Conservation (phyloP, 257 asterid species). For the Solanum rostratum region DNA sequence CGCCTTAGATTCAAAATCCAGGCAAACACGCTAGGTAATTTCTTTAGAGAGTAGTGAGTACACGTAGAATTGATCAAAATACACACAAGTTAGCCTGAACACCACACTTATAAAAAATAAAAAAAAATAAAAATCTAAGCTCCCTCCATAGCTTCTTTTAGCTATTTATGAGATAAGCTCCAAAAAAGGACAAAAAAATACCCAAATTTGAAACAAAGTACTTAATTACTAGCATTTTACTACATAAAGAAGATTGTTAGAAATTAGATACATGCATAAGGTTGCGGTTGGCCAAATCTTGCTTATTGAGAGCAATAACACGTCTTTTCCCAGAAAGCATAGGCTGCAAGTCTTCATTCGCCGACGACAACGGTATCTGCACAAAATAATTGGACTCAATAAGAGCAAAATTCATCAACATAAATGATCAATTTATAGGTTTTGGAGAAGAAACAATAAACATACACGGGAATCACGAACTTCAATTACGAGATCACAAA, state of each 20-base stretch:
- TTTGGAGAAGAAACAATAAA: not conserved
- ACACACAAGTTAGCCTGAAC: not conserved
- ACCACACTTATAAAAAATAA: not conserved
- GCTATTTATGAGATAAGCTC: not conserved
- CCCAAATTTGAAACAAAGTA: not conserved
- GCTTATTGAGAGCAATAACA: conserved; percentile 84
- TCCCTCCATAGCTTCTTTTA: not conserved
- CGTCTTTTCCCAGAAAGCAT: conserved; percentile 69
- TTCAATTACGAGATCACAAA: conserved; percentile 81
- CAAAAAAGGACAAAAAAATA: not conserved
- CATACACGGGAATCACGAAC: conserved; percentile 91
- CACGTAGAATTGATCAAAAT: not conserved
- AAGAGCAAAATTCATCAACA: not conserved
- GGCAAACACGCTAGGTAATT: not conserved
- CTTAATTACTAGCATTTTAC: not conserved
- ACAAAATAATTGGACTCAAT: not conserved
- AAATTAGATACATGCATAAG: conserved; percentile 57
- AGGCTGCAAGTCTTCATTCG: conserved; percentile 76
- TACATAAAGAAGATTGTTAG: not conserved
- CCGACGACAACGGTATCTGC: conserved; percentile 81
- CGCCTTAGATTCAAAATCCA: not conserved
- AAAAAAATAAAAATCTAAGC: not conserved
- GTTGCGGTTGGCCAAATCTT: conserved; percentile 89
- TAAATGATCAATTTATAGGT: not conserved
- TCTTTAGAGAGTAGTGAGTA: not conserved